These are phyloP conservation scores for Pseudevernia furfuracea DNA, from an alignment of 495 filamentous ascomycete genomes.

Conservation along the genomic window DNA sequence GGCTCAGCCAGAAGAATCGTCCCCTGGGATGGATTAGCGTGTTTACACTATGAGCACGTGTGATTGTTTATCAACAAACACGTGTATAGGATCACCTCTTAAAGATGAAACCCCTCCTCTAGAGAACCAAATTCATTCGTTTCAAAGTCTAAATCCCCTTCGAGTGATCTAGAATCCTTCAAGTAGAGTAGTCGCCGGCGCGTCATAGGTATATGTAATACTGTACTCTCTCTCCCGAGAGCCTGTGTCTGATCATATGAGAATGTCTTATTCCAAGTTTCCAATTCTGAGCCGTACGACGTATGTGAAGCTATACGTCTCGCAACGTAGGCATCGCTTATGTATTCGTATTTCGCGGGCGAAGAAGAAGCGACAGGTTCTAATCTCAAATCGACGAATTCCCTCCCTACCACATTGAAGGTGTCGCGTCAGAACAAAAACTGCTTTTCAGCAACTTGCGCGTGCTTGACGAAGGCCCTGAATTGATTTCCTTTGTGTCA, in stretches of 20 bases:
- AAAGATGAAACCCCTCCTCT: not conserved
- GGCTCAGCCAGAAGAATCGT: no score
- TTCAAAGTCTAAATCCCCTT: not conserved
- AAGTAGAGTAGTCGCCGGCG: no score
- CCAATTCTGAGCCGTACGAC: not conserved
- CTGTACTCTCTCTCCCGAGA: not conserved
- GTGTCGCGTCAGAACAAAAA: not conserved
- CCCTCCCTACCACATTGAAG: not conserved
- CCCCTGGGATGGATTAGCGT: not conserved
- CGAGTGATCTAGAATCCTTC: not conserved
- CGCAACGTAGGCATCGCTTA: no score
- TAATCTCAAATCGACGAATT: not conserved
- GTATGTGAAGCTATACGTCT: not conserved
- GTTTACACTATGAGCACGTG: not conserved
- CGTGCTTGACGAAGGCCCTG: not conserved
- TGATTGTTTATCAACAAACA: no score
- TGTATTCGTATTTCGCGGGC: not conserved
- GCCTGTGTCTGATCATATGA: not conserved
- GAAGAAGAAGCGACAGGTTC: not conserved
- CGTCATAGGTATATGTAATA: not conserved
- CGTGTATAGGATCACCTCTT: no score
- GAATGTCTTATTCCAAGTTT: not conserved
- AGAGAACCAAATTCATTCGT: no score
- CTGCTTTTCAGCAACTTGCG: not conserved
- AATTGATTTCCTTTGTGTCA: not conserved